A percentile compares a stretch with the other conserved stretches of the same genome.
Evolutionary conservation across 2,329 filamentous ascomycete genomes (phyloP).

Genomic region (Rutstroemia sydowiana): DNA sequence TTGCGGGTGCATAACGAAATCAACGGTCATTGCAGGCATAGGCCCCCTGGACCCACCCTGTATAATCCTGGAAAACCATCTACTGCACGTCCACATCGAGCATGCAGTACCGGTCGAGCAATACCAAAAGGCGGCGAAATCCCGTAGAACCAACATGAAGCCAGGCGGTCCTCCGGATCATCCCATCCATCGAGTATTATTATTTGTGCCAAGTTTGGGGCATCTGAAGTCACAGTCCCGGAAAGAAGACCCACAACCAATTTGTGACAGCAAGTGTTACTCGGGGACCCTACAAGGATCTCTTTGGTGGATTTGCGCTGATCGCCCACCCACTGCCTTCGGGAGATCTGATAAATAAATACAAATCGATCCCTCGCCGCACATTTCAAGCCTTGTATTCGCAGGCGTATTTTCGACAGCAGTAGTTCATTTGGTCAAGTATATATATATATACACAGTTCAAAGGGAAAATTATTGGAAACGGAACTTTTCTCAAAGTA

Average conservation of each 20-base stretch:
- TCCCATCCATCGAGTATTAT: conserved; percentile 21
- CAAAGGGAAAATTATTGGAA: conserved; percentile 30
- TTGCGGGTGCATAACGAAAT: conserved; percentile 25
- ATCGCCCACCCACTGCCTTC: conserved; percentile 40
- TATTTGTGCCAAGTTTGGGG: conserved; percentile 26
- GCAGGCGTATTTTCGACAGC: conserved; percentile 27
- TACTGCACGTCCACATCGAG: conserved; percentile 20
- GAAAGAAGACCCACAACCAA: conserved; percentile 41
- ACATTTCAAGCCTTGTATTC: conserved; percentile 27
- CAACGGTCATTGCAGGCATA: conserved; percentile 22
- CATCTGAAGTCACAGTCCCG: conserved; percentile 28
- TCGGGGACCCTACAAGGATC: conserved; percentile 40
- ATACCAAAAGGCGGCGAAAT: conserved; percentile 21
- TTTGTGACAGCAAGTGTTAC: conserved; percentile 42
- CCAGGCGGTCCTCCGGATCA: conserved; percentile 16
- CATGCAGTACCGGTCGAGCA: conserved; percentile 23
- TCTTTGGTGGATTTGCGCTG: conserved; percentile 42
- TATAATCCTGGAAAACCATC: conserved; percentile 20
- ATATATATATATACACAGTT: conserved; percentile 4
- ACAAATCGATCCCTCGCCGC: conserved; percentile 36
- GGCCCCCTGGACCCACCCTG: conserved; percentile 19
- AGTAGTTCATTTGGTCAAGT: conserved; percentile 3
- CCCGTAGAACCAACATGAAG: conserved; percentile 21
- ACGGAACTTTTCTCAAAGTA: conserved; percentile 21
- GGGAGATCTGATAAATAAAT: conserved; percentile 43